Base-by-base conservation (phyloP, 768 basidiomycete genomes). In the Auricularia cornea region DNA sequence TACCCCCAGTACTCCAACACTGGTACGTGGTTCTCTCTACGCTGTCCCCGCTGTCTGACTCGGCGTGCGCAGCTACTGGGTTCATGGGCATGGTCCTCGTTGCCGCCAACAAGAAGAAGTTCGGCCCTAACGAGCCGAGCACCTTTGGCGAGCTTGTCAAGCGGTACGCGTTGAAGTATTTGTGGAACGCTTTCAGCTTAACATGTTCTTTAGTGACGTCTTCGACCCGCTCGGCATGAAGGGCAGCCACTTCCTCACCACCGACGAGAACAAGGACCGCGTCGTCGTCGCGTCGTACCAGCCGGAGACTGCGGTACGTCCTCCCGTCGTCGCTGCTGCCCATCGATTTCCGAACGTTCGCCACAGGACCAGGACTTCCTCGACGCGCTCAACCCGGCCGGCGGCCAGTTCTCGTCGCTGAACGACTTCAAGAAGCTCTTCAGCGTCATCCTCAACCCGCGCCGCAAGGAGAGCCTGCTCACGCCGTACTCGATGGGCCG, bases 391-490 rank as follows among this genome's bases (percentile, higher is more conserved):
- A 80, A 82, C 63, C 74, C 82, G 3, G 68, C 79, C 3, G 83
- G 78, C 2, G 83, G 82, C 2, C 83, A 85, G 65, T 81, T 80
- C 66, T 76, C 78, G 64, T 83, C 82, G 0, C 71, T 84, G 18
- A 67, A 75, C 1, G 84, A 84, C 66, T 70, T 82, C 8, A 69
- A 70, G 20, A 78, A 68, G 5, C 59, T 81, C 56, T 80, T 80
- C 74, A 76, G 77, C 61, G 75, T 76, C 3, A 67, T 84, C 54
- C 72, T 84, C 31, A 74, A 82, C 40, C 81, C 83, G 3, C 30
- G 12, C 3, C 35, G 30, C 0, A 61, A 63, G 1, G 65, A 66
- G 38, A 70, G 69, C 64, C 28, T 72, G 14, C 60, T 75, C 20
- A 59, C 67, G 0, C 65, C 64, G 28, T 66, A 69, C 38, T 62